phyloP scores from a whole-genome alignment of 495 filamentous ascomycete genomes.

The Hypoxylon rickii region DNA sequence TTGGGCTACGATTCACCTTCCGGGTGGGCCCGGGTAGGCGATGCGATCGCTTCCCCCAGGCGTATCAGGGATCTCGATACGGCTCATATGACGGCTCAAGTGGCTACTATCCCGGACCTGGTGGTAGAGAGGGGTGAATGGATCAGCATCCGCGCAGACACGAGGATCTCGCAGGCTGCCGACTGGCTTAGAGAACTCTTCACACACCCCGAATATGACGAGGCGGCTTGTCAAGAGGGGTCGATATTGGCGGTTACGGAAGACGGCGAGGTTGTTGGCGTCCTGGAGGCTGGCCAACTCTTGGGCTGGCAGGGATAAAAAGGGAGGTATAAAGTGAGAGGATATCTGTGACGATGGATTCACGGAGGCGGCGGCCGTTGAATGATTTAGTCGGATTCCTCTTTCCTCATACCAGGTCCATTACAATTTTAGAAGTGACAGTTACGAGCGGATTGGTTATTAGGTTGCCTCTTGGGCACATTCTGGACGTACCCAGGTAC shows the following conservation, averaged over 20 bases:
- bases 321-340: not conserved
- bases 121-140: constrained; percentile 46
- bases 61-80: constrained; percentile 45
- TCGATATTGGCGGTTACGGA: constrained; percentile 51
- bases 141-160: constrained; percentile 50
- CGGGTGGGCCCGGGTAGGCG: constrained; percentile 51
- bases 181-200: constrained; percentile 43
- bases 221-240: constrained; percentile 38
- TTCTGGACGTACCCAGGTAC: no score
- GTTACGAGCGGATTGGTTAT: no score
- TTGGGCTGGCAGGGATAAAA: constrained; percentile 31
- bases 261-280: constrained; percentile 46
- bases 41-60: constrained; percentile 46
- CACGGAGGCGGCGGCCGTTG: no score
- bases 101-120: constrained; percentile 40
- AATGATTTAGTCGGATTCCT: no score
- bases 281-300: constrained; percentile 49
- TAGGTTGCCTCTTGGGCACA: no score
- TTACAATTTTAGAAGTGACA: no score
- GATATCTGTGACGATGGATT: no score
- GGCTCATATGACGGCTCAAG: constrained; percentile 36
- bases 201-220: constrained; percentile 25
- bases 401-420: no score
- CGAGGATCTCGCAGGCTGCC: constrained; percentile 45
- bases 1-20: constrained; percentile 50